Evolutionary conservation across 257 asterid genomes (phyloP).

Genomic region (Gentiana dahurica): DNA sequence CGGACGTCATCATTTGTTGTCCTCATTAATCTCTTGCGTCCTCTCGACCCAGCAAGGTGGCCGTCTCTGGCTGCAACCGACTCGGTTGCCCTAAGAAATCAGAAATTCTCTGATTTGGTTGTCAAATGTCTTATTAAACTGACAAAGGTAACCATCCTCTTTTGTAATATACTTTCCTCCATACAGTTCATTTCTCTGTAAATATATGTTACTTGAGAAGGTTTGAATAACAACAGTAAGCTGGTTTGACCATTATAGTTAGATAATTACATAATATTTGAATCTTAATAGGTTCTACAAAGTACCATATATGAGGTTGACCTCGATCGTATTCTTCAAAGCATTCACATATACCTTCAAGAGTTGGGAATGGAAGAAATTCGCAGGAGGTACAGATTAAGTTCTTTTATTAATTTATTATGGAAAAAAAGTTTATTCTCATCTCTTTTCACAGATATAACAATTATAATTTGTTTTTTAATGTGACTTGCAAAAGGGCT

Average conservation of each 20-base stretch:
- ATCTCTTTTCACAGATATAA: not conserved
- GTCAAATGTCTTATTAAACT: slow-evolving; percentile 98
- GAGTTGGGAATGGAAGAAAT: slow-evolving; percentile 98
- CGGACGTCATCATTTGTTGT: slow-evolving; percentile 90
- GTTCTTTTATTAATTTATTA: not conserved
- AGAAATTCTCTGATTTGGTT: slow-evolving; percentile 93
- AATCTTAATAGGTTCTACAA: slow-evolving; percentile 69
- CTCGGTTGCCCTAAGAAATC: slow-evolving; percentile 63
- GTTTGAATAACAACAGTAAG: too few relatives aligned
- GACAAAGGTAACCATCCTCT: slow-evolving; percentile 53
- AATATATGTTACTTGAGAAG: too few relatives aligned
- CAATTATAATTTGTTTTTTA: slow-evolving; percentile 1
- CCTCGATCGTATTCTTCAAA: slow-evolving; percentile 93
- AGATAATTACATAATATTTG: slow-evolving; percentile 1
- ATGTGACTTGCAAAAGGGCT: slow-evolving; percentile 45
- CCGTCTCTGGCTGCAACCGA: slow-evolving; percentile 82
- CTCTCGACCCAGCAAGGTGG: slow-evolving; percentile 97
- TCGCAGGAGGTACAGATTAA: slow-evolving; percentile 57
- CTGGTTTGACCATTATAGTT: too few relatives aligned
- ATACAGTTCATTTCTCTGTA: too few relatives aligned
- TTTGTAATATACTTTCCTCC: too few relatives aligned
- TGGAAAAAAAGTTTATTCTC: too few relatives aligned
- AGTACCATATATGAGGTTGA: slow-evolving; percentile 87
- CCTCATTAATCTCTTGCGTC: slow-evolving; percentile 84
- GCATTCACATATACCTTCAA: slow-evolving; percentile 92